Evolutionary conservation across 768 basidiomycete species (phyloP), one percentile per base, ranked within the genome.

Genomic region (Podaxis sp.): DNA sequence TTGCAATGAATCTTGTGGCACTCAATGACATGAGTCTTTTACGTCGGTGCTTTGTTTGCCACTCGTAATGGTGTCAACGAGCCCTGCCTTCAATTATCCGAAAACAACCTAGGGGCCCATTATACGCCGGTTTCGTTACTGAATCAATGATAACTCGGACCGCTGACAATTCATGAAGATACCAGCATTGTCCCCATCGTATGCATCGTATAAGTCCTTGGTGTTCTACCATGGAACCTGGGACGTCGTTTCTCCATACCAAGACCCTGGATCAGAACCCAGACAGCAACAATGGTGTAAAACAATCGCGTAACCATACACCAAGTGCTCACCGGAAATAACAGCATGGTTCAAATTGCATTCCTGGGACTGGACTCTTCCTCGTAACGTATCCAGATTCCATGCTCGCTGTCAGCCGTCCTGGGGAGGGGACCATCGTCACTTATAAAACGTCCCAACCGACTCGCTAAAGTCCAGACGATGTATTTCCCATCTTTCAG

Each of bases 401-500:
- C 48, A 50, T 50, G 48, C 48, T 50, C 4, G 7, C 48, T 50
- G 48, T 50, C 48, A 50, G 22, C 24, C n/a, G 48, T 26, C 22
- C 13, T 17, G 48, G 48, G 3, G n/a, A 20, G n/a, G 22, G n/a
- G 11, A 50, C 22, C 4, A 50, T 4, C 6, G 6, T 13, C 20
- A 4, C 2, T 13, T 22, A 50, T 50, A 50, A 50, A 50, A 28
- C 22, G 12, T 4, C 33, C 37, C 28, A 17, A 33, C 22, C 2
- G 17, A 33, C 53, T 54, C 20, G 10, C 17, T 11, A 36, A 3
- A 36, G 12, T 10, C 10, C 17, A 36, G 33, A 30, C 30, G 17
- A 54, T 54, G 53, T 54, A n/a, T 54, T 54, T 54, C 30, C 53
- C 53, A n/a, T 36, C 53, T 17, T 36, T 54, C 30, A 54, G 17